A percentile compares a stretch with the other conserved stretches of the same genome.
These are phyloP conservation scores for Salix brachista DNA, from an alignment of 345 rosid genomes.

Conservation along the genomic window DNA sequence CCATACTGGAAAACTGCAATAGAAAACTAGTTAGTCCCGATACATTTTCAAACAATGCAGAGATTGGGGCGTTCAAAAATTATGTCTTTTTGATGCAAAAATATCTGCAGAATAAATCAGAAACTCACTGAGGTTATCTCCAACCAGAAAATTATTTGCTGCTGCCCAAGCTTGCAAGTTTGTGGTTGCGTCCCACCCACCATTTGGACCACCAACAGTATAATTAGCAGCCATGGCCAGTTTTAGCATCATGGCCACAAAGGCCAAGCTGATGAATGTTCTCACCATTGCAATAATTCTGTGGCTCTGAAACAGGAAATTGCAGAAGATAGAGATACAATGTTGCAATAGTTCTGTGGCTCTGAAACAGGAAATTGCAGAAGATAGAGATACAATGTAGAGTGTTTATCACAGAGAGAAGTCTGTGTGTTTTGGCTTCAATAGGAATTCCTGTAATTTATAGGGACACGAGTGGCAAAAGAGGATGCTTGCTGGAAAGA, in stretches of 20 bases:
- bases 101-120: background rate
- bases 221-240: slow-evolving; percentile 48
- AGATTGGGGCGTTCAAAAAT: background rate
- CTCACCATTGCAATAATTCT: slow-evolving; percentile 13
- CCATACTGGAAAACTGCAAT: slow-evolving; percentile 54
- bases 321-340: background rate
- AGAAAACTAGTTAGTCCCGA: background rate
- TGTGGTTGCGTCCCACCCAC: slow-evolving; percentile 55
- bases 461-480: background rate
- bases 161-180: slow-evolving; percentile 51
- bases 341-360: slow-evolving; percentile 4
- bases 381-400: background rate
- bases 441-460: background rate
- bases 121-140: slow-evolving; percentile 68
- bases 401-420: background rate
- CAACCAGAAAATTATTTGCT: slow-evolving; percentile 45
- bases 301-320: background rate
- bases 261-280: slow-evolving; percentile 24
- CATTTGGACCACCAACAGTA: slow-evolving; percentile 60
- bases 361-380: background rate
- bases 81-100: too few relatives aligned
- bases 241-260: slow-evolving; percentile 37
- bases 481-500: background rate
- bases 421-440: background rate
- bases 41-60: background rate